A percentile compares a stretch with the other conserved stretches of the same genome.
These are phyloP conservation scores for Lepiota venenata DNA, from an alignment of 768 basidiomycete species.

Conservation along the genomic window DNA sequence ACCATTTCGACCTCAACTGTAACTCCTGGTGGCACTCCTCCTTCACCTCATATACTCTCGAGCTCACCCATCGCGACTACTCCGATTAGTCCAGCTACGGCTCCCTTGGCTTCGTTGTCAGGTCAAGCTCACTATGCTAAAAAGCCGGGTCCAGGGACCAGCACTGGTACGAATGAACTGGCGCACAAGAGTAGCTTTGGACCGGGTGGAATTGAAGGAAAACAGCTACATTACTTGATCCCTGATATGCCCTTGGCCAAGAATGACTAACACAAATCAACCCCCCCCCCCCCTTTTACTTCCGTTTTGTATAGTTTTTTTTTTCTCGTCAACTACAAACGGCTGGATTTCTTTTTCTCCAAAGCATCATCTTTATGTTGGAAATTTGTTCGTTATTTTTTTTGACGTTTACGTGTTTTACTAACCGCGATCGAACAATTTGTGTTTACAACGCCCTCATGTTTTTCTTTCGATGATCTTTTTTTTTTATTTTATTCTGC, in stretches of 20 bases:
- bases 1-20: slow-evolving; percentile 7
- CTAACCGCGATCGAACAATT: neutral
- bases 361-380: neutral
- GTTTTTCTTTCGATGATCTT: neutral
- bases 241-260: slow-evolving; percentile 48
- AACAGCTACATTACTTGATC: slow-evolving; percentile 54
- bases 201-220: slow-evolving; percentile 31
- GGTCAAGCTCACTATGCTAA: slow-evolving; percentile 23
- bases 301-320: neutral
- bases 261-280: slow-evolving; percentile 15
- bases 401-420: neutral
- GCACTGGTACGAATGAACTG: slow-evolving; percentile 20
- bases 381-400: neutral
- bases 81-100: slow-evolving; percentile 11
- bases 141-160: slow-evolving; percentile 8
- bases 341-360: neutral
- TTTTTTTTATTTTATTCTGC: neutral
- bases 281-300: no score
- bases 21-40: neutral
- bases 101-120: slow-evolving; percentile 9
- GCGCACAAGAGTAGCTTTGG: slow-evolving; percentile 44
- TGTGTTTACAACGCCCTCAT: neutral
- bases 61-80: neutral
- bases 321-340: neutral
- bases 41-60: neutral